Evolutionary conservation across 768 basidiomycete genomes (phyloP).

Genomic region (Russula sp.): DNA sequence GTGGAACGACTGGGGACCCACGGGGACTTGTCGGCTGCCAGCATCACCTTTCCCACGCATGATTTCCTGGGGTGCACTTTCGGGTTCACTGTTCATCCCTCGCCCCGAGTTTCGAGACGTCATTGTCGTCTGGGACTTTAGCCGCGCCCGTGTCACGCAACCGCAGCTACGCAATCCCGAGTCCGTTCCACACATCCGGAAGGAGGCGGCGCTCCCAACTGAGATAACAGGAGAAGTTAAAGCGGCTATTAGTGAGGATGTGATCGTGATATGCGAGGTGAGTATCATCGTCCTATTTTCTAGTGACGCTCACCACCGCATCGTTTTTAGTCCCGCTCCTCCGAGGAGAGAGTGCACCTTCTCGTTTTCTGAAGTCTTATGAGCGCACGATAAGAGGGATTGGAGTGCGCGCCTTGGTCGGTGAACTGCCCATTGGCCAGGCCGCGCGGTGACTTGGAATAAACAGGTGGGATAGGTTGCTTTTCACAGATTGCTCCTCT

Average conservation of each 20-base stretch:
- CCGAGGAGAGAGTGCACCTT: constrained; percentile 1
- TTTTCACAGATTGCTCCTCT: not conserved
- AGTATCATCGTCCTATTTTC: not conserved
- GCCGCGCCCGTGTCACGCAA: not conserved
- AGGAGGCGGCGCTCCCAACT: not conserved
- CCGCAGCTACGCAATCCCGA: not conserved
- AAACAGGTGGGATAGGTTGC: not conserved
- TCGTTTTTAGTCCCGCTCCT: not conserved
- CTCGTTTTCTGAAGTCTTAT: constrained; percentile 3
- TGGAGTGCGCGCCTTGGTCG: not conserved
- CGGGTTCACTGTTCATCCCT: constrained; percentile 1
- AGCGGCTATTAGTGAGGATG: constrained; percentile 12
- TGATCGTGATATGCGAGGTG: constrained; percentile 11
- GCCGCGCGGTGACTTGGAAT: not conserved
- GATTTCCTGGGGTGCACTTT: not conserved
- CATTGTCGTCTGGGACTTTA: constrained; percentile 3
- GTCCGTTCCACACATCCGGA: not conserved
- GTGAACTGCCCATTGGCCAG: not conserved
- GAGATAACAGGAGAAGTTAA: not conserved
- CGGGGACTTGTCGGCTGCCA: not conserved
- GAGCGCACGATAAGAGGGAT: not conserved
- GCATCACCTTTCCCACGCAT: not conserved
- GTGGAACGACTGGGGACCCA: constrained; percentile 9
- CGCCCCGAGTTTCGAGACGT: not conserved
- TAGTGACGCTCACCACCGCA: not conserved